A percentile compares a stretch with the other conserved stretches of the same genome.
Conservation (phyloP, 371 early-diverging fungal genomes). For the Lichtheimia corymbifera region DNA sequence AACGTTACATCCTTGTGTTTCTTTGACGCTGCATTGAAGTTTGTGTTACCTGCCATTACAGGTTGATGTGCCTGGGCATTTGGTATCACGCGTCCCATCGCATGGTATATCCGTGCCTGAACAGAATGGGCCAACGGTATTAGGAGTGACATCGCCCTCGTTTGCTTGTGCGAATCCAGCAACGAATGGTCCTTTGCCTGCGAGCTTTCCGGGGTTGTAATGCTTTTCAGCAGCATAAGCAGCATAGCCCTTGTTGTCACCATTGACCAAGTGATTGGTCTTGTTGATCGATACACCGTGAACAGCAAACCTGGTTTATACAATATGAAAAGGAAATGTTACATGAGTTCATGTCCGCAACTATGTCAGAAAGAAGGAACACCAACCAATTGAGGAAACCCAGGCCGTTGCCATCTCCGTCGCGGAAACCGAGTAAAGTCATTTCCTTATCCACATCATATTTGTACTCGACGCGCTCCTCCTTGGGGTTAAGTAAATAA, state of each 20-base stretch:
- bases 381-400: constrained; percentile 44
- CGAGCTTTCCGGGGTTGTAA: constrained; percentile 10
- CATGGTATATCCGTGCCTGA: constrained; percentile 61
- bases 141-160: constrained; percentile 69
- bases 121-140: constrained; percentile 58
- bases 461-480: constrained; percentile 53
- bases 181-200: constrained; percentile 37
- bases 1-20: no score
- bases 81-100: constrained; percentile 46
- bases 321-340: constrained; percentile 11
- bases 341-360: not conserved
- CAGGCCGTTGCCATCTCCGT: constrained; percentile 25
- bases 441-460: constrained; percentile 57
- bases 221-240: constrained; percentile 51
- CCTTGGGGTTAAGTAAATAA: constrained; percentile 58
- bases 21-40: no score
- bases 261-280: constrained; percentile 53
- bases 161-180: constrained; percentile 69
- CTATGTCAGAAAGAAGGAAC: not conserved
- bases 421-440: constrained; percentile 41
- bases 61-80: constrained; percentile 36
- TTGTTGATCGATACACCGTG: constrained; percentile 66
- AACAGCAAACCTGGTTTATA: constrained; percentile 59
- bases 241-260: constrained; percentile 74
- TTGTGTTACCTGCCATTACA: constrained; percentile 37